Conservation (phyloP, 2,329 filamentous ascomycete genomes). For the Penicillium hordei region DNA sequence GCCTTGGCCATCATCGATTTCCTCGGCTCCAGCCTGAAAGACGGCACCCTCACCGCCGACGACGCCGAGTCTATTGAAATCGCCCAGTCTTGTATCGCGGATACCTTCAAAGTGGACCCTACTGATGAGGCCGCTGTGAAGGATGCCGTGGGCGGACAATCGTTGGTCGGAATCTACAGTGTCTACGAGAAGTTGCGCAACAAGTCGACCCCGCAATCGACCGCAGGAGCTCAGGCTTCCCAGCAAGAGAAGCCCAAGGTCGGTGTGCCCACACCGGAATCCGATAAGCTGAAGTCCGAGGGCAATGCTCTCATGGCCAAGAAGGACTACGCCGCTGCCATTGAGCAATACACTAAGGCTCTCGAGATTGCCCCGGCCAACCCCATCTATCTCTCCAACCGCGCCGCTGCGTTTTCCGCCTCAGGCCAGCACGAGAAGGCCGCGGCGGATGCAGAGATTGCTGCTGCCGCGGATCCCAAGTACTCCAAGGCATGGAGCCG, state of each 20-base stretch:
- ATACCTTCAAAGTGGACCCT: slow-evolving; percentile 94
- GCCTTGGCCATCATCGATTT: slow-evolving; percentile 98
- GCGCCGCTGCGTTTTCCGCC: slow-evolving; percentile 88
- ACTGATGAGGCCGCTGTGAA: slow-evolving; percentile 68
- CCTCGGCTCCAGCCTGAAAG: slow-evolving; percentile 76
- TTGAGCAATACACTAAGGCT: slow-evolving; percentile 85
- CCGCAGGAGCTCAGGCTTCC: slow-evolving; percentile 42
- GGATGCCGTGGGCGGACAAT: slow-evolving; percentile 80
- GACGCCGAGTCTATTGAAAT: slow-evolving; percentile 94
- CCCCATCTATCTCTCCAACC: slow-evolving; percentile 96
- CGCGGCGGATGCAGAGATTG: slow-evolving; percentile 83
- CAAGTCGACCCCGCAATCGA: slow-evolving; percentile 52
- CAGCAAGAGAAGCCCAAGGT: slow-evolving; percentile 41
- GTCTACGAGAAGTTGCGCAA: slow-evolving; percentile 94
- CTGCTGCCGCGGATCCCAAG: slow-evolving; percentile 79
- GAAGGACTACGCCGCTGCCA: slow-evolving; percentile 82
- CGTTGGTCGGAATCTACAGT: slow-evolving; percentile 84
- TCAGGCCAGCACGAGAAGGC: slow-evolving; percentile 81
- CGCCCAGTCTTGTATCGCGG: slow-evolving; percentile 88
- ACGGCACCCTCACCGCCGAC: slow-evolving; percentile 83
- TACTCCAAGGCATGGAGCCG: slow-evolving; percentile 98
- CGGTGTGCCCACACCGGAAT: slow-evolving; percentile 59
- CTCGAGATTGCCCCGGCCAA: slow-evolving; percentile 78
- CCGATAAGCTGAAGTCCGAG: slow-evolving; percentile 82
- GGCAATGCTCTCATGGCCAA: slow-evolving; percentile 94